Base-by-base conservation (phyloP, 1,284 basidiomycete species). In the Schizophyllum commune region DNA sequence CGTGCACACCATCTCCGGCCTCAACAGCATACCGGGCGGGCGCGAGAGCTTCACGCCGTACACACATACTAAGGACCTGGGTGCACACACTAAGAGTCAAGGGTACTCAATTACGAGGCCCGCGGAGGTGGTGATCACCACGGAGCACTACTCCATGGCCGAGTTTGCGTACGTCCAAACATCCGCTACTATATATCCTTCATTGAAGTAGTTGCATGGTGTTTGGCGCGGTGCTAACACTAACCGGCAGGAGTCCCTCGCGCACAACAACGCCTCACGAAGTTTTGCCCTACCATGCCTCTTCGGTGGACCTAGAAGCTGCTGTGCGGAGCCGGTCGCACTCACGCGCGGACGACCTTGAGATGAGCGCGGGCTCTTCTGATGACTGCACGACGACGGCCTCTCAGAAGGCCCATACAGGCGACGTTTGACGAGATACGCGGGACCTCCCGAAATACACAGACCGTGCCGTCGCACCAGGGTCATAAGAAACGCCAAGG, bases 1-100 rank as follows among this genome's bases (percentile, higher is more conserved):
- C 63, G 73, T 83, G 17, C 78, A 82, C 67, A 78, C 77, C 11
- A 69, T 79, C 56, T 76, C 77, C 39, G 74, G 73, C 32, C 64
- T 77, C n/a, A 65, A 70, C n/a, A 68, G 71, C 32, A 70, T 47
- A 2, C 39, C 39, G 13, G 39, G 39, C 9, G 39, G 39, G 39
- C 39, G 39, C 17, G 39, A 11, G 13, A 47, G 39, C 39, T 11
- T 47, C 39, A 47, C 39, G 4, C 39, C 39, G 2, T 47, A 47
- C 17, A 17, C 17, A 4, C 39, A 47, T 3, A 47, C 39, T 11
- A 47, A 47, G 39, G 27, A 27, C 27, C 5, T 27, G 2, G 27
- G 27, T 9, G 39, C 9, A 9, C 39, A 47, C 13, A 47, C 39
- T 11, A 47, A 47, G 39, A 47, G 39, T 8, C 39, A 47, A 8